Base-by-base conservation (phyloP, 345 rosid species). In the Laguncularia racemosa region DNA sequence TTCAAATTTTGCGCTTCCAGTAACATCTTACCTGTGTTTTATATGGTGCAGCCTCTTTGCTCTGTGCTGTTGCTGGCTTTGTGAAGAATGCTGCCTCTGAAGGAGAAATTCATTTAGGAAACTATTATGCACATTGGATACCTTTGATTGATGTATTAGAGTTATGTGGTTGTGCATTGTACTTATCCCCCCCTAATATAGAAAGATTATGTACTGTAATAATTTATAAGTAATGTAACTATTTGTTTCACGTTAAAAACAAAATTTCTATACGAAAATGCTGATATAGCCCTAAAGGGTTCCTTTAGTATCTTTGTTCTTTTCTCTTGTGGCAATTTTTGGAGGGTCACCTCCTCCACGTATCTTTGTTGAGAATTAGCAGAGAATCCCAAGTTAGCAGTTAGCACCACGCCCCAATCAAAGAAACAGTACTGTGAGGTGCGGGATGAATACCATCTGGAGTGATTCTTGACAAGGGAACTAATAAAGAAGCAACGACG, bases 1-100 rank as follows among this genome's bases (percentile, higher is more conserved):
- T 21, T 17, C n/a, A n/a, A 1, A 1, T 16, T 10, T 48, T 2
- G 6, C 11, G 20, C 52, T 14, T 20, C 51, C 48, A 14, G 17
- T 23, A 49, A 20, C 3, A 16, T 46, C 44, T 47, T 12, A 9
- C 12, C 18, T 20, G 14, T 16, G 1, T 53, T 57, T 17, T 63
- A 26, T 2, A 1, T 50, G 38, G 49, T 66, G 71, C 82, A 80
- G 91, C 74, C 73, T 82, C 53, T 78, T 74, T 26, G 79, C 84
- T 44, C 79, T 84, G 20, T 84, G 88, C 62, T 84, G 91, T 72
- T 84, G 91, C 60, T 81, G 88, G 88, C 53, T 79, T 19, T 79
- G 84, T 58, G 88, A 79, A 70, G 67, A 65, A 14, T 65, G 63
- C 21, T 84, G 91, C 76, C 65, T 56, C 78, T 79, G 48, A 71